Conservation (phyloP, 164 flowering plant species). For the Saururus chinensis region DNA sequence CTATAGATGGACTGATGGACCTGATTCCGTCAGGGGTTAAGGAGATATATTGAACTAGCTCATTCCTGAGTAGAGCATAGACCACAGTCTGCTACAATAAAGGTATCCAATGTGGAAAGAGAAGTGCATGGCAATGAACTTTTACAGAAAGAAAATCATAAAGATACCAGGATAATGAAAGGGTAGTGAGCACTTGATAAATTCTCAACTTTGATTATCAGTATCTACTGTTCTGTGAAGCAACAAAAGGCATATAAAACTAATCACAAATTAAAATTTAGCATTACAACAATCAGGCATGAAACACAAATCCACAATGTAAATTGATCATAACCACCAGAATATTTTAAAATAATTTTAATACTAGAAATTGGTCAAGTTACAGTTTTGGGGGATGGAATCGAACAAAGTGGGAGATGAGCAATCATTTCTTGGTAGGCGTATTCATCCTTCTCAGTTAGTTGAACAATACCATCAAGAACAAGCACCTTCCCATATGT, state of each 20-base stretch:
- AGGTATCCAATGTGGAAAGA: too few species aligned
- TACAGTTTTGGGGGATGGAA: slow-evolving; percentile 80
- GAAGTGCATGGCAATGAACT: not conserved
- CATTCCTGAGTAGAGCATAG: too few species aligned
- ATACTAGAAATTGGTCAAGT: not conserved
- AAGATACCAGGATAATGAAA: not conserved
- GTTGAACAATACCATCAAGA: slow-evolving; percentile 92
- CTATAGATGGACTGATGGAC: too few species aligned
- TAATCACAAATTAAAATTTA: too few species aligned
- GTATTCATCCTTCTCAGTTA: slow-evolving; percentile 97
- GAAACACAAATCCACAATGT: too few species aligned
- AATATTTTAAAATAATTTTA: too few species aligned
- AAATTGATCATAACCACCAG: too few species aligned
- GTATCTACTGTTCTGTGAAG: not conserved
- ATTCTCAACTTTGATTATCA: not conserved
- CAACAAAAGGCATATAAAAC: not conserved
- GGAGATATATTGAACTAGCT: too few species aligned
- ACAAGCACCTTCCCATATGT: slow-evolving; percentile 95
- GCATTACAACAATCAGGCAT: not conserved
- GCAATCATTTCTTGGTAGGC: slow-evolving; percentile 98
- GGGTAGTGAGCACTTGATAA: not conserved
- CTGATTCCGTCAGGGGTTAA: too few species aligned
- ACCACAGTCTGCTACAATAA: too few species aligned
- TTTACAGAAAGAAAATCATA: not conserved
- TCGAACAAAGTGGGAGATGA: slow-evolving; percentile 95